Percentiles rank a stretch among this genome's conserved stretches.
These are phyloP conservation scores for Neckera pumila DNA, from an alignment of 225 moss, liverwort and hornwort genomes.

Conservation along the genomic window DNA sequence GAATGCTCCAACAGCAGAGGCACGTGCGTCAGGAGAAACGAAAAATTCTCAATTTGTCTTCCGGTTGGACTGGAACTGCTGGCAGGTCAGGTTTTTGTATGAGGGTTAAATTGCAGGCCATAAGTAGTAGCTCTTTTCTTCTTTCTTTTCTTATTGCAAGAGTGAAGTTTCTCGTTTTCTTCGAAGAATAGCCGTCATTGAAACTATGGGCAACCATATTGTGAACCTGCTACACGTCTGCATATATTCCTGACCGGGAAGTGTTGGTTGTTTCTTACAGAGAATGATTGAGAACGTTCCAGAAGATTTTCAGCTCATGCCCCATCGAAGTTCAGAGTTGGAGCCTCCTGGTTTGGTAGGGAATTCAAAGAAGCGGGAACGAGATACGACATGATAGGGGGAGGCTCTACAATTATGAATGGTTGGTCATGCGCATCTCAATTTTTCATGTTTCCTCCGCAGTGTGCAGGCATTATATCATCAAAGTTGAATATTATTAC, in stretches of 20 bases:
- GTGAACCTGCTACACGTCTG: not conserved
- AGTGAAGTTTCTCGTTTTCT: not conserved
- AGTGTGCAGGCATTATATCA: not conserved
- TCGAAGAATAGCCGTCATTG: not conserved
- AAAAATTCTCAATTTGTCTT: conserved; percentile 65
- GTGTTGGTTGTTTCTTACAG: not conserved
- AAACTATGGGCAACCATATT: not conserved
- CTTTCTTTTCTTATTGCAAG: not conserved
- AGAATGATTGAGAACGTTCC: conserved; percentile 13
- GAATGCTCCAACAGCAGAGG: conserved; percentile 55
- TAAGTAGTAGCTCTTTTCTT: not conserved
- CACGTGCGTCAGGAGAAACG: conserved; percentile 30
- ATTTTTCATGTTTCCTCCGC: not conserved
- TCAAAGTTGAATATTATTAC: not conserved
- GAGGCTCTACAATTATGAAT: not conserved
- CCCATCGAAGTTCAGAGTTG: conserved; percentile 5
- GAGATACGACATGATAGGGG: not conserved
- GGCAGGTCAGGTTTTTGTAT: conserved; percentile 30
- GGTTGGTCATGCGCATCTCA: not conserved
- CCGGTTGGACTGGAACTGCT: conserved; percentile 45
- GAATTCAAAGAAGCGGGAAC: conserved; percentile 1
- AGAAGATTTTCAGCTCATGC: conserved; percentile 22
- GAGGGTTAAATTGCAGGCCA: not conserved
- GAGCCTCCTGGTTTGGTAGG: not conserved
- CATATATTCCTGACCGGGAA: not conserved